Percentiles rank a stretch among this genome's conserved stretches.
Conservation (phyloP, 768 basidiomycete species). For the Termitomyces sp. region DNA sequence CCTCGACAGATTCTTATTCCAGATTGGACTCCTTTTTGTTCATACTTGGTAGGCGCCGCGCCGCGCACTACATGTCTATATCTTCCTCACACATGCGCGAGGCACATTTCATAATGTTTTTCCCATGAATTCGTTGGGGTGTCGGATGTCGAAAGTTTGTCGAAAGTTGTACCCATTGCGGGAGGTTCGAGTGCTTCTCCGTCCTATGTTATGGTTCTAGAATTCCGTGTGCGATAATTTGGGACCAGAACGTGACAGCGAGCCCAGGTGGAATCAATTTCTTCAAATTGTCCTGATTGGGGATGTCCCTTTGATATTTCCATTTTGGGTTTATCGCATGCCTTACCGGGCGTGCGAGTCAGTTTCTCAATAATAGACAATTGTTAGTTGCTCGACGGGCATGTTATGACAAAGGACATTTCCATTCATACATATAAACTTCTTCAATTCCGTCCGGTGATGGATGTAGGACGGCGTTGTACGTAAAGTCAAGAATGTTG, state of each 20-base stretch:
- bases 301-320: slow-evolving; percentile 6
- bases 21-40: background rate
- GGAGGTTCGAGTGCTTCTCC: background rate
- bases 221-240: background rate
- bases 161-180: background rate
- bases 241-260: background rate
- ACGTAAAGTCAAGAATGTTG: too few species aligned
- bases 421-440: background rate
- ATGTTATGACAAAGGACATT: background rate
- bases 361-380: background rate
- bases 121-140: background rate
- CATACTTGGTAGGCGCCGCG: background rate
- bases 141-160: background rate
- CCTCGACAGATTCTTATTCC: slow-evolving; percentile 1
- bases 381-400: background rate
- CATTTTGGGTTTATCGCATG: background rate
- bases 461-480: background rate
- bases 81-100: background rate
- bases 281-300: too few species aligned
- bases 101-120: background rate
- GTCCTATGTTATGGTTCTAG: background rate
- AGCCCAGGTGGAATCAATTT: background rate
- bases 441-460: background rate
- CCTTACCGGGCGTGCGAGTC: background rate
- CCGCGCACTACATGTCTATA: background rate